Percentiles rank a stretch among this genome's conserved stretches.
phyloP scores from a whole-genome alignment of 176 grass and related monocot species.

The Alloteropsis semialata region DNA sequence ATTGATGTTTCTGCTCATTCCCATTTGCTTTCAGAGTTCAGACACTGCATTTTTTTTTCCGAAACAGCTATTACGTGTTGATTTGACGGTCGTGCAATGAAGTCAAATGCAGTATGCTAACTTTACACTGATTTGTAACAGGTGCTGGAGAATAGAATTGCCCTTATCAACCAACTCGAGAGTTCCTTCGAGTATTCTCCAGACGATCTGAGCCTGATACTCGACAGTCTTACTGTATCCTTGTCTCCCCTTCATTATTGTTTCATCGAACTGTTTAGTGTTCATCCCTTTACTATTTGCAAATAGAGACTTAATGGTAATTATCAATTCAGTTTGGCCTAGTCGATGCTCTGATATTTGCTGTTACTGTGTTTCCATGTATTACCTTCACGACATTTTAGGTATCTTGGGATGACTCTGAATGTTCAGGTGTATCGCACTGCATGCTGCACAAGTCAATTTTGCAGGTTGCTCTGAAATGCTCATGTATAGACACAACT shows the following conservation, averaged over 20 bases:
- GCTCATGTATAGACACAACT: constrained; percentile 37
- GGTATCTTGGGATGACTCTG: constrained; percentile 77
- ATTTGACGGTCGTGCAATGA: neutral
- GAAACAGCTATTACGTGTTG: neutral
- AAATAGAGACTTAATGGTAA: neutral
- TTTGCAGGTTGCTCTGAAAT: constrained; percentile 74
- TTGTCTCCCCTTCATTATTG: neutral
- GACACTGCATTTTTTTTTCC: neutral
- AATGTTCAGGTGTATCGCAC: constrained; percentile 56
- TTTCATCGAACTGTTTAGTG: neutral
- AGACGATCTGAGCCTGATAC: constrained; percentile 45
- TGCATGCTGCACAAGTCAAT: constrained; percentile 75
- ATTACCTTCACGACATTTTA: constrained; percentile 53
- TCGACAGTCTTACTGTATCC: constrained; percentile 72
- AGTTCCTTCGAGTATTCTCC: constrained; percentile 34
- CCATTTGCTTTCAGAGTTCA: neutral
- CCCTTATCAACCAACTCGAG: constrained; percentile 66
- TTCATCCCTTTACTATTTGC: neutral
- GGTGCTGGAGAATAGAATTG: constrained; percentile 65
- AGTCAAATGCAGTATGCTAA: constrained; percentile 4
- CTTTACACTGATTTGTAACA: constrained; percentile 20
- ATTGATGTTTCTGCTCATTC: neutral
- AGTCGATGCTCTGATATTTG: neutral
- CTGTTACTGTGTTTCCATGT: neutral
- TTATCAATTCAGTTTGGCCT: neutral